These are phyloP conservation scores for Butyriboletus loyo DNA, from an alignment of 768 basidiomycete genomes.

Conservation along the genomic window DNA sequence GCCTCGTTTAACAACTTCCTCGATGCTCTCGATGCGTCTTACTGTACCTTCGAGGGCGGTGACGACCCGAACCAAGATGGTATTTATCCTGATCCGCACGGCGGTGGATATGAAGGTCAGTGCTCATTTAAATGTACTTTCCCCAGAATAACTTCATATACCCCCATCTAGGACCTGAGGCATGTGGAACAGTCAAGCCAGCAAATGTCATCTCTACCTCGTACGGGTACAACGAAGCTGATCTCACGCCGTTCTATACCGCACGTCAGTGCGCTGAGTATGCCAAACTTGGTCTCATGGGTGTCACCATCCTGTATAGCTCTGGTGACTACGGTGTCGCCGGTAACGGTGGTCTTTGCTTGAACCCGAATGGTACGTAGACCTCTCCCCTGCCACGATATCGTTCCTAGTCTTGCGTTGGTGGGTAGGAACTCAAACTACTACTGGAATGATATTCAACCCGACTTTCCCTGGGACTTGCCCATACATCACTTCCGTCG, in stretches of 20 bases:
- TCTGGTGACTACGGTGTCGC: conserved; percentile 48
- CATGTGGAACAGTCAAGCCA: conserved; percentile 35
- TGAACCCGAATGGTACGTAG: no score
- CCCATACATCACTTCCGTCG: conserved; percentile 45
- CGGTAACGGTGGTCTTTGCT: conserved; percentile 31
- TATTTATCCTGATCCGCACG: conserved; percentile 26
- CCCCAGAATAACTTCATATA: not conserved
- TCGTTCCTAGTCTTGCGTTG: no score
- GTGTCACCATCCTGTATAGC: conserved; percentile 41
- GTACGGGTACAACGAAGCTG: conserved; percentile 39
- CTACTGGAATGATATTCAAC: no score
- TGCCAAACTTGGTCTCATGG: conserved; percentile 42
- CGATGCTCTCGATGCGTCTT: conserved; percentile 34
- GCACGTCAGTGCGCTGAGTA: conserved; percentile 45
- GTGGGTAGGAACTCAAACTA: no score
- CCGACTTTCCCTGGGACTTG: conserved; percentile 45
- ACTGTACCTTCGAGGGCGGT: conserved; percentile 33
- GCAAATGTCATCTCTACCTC: conserved; percentile 44
- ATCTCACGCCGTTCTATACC: conserved; percentile 34
- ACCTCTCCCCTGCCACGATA: no score
- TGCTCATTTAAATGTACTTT: not conserved
- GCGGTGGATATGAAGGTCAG: conserved; percentile 24
- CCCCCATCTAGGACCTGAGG: conserved; percentile 30
- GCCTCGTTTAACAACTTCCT: conserved; percentile 36
- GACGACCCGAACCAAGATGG: conserved; percentile 27